Percentiles rank a stretch among this genome's conserved stretches.
Conservation (phyloP, 768 basidiomycete species). For the Phlebiopsis flavidoalba region DNA sequence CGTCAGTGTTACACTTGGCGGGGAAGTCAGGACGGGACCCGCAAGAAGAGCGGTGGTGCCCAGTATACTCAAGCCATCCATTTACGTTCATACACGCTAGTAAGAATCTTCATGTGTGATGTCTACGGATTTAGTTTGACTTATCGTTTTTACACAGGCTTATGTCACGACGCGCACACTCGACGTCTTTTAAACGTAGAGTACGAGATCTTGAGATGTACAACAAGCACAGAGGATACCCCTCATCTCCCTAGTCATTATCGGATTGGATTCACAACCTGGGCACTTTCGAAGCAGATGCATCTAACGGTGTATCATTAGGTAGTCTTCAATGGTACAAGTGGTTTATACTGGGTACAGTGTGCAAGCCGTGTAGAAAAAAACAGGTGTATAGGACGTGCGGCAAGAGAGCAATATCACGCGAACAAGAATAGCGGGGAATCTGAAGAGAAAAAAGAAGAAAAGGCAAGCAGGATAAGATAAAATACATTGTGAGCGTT, state of each 20-base stretch:
- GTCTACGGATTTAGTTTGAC: background rate
- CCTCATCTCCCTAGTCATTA: background rate
- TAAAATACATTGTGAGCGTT: background rate
- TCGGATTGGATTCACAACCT: background rate
- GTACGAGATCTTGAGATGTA: background rate
- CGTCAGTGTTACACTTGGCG: conserved; percentile 21
- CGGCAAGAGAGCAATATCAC: background rate
- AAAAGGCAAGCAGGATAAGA: background rate
- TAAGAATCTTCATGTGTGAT: conserved; percentile 4
- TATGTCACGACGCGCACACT: too few species aligned
- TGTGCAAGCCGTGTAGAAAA: conserved; percentile 3
- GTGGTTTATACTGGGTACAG: conserved; percentile 9
- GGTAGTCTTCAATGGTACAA: conserved; percentile 10
- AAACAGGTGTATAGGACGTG: background rate
- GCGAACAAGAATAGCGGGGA: background rate
- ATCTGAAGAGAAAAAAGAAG: background rate
- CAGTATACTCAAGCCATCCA: conserved; percentile 19
- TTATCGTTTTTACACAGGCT: background rate
- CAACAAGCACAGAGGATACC: background rate
- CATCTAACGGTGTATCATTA: conserved; percentile 14
- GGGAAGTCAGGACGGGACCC: conserved; percentile 8
- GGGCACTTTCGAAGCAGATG: background rate
- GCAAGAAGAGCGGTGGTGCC: conserved; percentile 21
- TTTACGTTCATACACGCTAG: conserved; percentile 22
- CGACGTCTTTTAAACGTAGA: too few species aligned